Conservation (phyloP, 139 green algal genomes). For the Tetradesmus lagerheimii region DNA sequence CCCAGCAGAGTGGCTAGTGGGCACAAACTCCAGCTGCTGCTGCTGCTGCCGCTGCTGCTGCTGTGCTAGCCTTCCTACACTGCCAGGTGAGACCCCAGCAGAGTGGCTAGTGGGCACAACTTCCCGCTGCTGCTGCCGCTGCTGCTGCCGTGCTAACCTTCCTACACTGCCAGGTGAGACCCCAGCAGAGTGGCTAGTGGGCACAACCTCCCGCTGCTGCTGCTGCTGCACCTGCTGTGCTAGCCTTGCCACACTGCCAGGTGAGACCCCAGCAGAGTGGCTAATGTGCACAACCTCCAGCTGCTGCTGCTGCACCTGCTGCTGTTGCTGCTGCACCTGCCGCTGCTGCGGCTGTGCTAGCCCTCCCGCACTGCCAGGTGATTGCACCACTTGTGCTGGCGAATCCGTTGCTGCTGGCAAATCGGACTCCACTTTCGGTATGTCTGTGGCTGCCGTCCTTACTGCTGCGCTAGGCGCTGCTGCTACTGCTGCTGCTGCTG, state of each 20-base stretch:
- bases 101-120: no score
- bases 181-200: no score
- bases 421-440: not conserved
- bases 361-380: not conserved
- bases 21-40: no score
- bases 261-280: not conserved
- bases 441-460: not conserved
- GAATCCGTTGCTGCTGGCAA: not conserved
- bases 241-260: no score
- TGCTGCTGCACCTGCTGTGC: slow-evolving; percentile 29
- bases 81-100: not conserved
- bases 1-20: no score
- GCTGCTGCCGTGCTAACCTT: no score
- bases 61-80: no score
- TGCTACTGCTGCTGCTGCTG: not conserved
- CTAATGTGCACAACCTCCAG: not conserved
- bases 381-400: not conserved
- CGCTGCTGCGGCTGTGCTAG: not conserved
- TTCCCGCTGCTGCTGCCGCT: no score
- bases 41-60: no score
- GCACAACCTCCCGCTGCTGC: not conserved
- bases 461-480: not conserved
- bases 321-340: not conserved
- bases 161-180: not conserved
- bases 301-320: slow-evolving; percentile 19